Evolutionary conservation across 805 yeast species (phyloP).

Genomic region (Starmerella kuoi): DNA sequence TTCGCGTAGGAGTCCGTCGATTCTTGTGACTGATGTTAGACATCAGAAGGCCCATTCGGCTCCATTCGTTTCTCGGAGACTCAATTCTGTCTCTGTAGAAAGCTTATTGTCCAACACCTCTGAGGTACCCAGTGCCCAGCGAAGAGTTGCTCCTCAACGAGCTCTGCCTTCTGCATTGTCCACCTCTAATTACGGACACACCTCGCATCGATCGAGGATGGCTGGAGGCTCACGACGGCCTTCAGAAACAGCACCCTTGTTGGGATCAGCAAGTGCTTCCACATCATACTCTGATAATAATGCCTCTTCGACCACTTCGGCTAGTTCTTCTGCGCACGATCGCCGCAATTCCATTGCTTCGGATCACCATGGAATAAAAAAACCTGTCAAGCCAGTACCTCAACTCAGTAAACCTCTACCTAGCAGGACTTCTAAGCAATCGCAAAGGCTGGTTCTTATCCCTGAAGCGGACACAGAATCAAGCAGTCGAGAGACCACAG

Average conservation of each 20-base stretch:
- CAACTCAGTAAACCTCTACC: conserved; percentile 26
- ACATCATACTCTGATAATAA: too few relatives aligned
- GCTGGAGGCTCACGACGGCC: conserved; percentile 10
- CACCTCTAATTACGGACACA: conserved; percentile 10
- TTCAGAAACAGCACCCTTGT: conserved; percentile 7
- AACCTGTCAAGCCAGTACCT: conserved; percentile 16
- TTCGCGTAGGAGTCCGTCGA: conserved; percentile 84
- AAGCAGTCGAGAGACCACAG: conserved; percentile 8
- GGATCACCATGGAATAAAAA: background rate
- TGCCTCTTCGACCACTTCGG: background rate
- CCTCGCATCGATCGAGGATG: conserved; percentile 14
- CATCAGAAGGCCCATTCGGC: conserved; percentile 31
- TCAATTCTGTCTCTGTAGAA: conserved; percentile 71
- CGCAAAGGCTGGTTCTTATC: conserved; percentile 74
- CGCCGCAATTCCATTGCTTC: too few relatives aligned
- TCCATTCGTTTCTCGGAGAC: conserved; percentile 46
- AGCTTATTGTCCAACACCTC: conserved; percentile 64
- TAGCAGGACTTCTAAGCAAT: conserved; percentile 64
- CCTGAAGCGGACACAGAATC: conserved; percentile 22
- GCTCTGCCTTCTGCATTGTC: background rate
- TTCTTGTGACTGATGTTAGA: conserved; percentile 81
- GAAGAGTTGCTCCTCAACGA: conserved; percentile 27
- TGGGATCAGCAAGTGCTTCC: background rate
- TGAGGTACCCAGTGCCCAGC: conserved; percentile 76
- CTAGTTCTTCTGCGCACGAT: background rate